phyloP scores from a whole-genome alignment of 2,329 filamentous ascomycete species.

The Xylaria sp. region DNA sequence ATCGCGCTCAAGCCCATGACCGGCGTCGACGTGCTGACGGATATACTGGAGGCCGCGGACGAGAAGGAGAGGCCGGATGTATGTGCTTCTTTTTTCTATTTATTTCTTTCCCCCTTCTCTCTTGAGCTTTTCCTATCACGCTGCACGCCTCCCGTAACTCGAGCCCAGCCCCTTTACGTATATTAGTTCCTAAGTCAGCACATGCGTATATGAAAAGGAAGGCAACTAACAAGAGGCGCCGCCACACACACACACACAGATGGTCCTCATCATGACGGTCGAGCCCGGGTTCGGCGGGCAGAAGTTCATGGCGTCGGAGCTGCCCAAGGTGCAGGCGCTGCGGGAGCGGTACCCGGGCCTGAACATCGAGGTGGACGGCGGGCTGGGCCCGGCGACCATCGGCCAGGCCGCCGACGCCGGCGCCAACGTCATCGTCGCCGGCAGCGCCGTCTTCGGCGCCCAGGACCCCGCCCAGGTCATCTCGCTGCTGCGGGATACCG shows the following conservation, averaged over 20 bases:
- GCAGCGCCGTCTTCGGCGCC: slow-evolving; percentile 93
- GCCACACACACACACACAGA: too few species aligned
- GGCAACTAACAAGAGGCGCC: not conserved
- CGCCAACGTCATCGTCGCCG: slow-evolving; percentile 96
- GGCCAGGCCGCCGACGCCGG: slow-evolving; percentile 93
- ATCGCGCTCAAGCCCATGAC: slow-evolving; percentile 96
- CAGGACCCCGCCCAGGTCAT: slow-evolving; percentile 88
- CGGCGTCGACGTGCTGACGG: slow-evolving; percentile 86
- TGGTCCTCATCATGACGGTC: slow-evolving; percentile 98
- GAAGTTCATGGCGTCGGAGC: slow-evolving; percentile 95
- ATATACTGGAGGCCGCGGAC: slow-evolving; percentile 75
- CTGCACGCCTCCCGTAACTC: too few species aligned
- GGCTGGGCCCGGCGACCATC: slow-evolving; percentile 84
- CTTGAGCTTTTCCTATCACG: not conserved
- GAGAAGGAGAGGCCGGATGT: slow-evolving; percentile 86
- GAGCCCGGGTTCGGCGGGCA: slow-evolving; percentile 97
- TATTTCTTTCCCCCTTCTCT: slow-evolving; percentile 1
- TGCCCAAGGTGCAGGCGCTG: slow-evolving; percentile 88
- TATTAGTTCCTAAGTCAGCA: too few species aligned
- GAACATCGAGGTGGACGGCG: slow-evolving; percentile 97
- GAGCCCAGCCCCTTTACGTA: too few species aligned
- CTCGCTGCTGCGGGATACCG: slow-evolving; percentile 73
- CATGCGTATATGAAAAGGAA: too few species aligned
- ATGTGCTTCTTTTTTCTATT: slow-evolving; percentile 41
- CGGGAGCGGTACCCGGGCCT: slow-evolving; percentile 84